These are phyloP conservation scores for Daldinia concentrica DNA, from an alignment of 495 filamentous ascomycete species.

Conservation along the genomic window DNA sequence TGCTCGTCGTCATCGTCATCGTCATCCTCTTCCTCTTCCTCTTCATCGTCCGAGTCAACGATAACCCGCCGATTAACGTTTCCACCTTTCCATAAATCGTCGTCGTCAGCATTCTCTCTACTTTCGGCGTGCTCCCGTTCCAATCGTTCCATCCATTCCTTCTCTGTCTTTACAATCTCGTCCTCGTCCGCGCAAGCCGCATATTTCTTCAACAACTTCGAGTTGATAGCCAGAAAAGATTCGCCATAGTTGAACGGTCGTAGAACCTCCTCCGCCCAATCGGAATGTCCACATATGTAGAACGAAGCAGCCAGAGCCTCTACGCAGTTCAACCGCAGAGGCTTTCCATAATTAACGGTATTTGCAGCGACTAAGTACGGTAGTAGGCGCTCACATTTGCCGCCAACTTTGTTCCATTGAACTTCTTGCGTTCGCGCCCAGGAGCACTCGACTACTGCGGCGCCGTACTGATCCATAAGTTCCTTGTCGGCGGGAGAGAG, in stretches of 20 bases:
- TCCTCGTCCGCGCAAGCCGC: slow-evolving; percentile 83
- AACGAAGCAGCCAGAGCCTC: slow-evolving; percentile 94
- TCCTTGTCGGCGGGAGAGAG: slow-evolving; percentile 83
- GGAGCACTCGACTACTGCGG: slow-evolving; percentile 95
- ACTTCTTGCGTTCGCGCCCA: slow-evolving; percentile 94
- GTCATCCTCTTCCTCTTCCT: slow-evolving; percentile 62
- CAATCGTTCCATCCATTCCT: slow-evolving; percentile 86
- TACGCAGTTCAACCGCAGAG: slow-evolving; percentile 92
- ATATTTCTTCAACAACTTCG: slow-evolving; percentile 81
- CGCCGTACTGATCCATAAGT: slow-evolving; percentile 85
- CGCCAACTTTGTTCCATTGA: slow-evolving; percentile 88
- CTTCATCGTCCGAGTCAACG: slow-evolving; percentile 65
- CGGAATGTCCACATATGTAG: slow-evolving; percentile 86
- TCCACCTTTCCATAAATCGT: slow-evolving; percentile 83
- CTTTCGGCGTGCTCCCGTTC: slow-evolving; percentile 89
- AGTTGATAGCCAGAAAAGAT: slow-evolving; percentile 89
- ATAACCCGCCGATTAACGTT: slow-evolving; percentile 77
- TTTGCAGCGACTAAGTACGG: slow-evolving; percentile 98
- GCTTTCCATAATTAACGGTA: slow-evolving; percentile 95
- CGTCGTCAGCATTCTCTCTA: slow-evolving; percentile 68
- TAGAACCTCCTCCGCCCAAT: slow-evolving; percentile 87
- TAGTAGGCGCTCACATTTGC: slow-evolving; percentile 91
- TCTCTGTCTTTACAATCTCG: slow-evolving; percentile 85
- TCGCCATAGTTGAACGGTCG: slow-evolving; percentile 87
- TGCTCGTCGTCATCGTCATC: slow-evolving; percentile 56